Base-by-base conservation (phyloP, 2,329 filamentous ascomycete genomes). In the Colletotrichum musae region DNA sequence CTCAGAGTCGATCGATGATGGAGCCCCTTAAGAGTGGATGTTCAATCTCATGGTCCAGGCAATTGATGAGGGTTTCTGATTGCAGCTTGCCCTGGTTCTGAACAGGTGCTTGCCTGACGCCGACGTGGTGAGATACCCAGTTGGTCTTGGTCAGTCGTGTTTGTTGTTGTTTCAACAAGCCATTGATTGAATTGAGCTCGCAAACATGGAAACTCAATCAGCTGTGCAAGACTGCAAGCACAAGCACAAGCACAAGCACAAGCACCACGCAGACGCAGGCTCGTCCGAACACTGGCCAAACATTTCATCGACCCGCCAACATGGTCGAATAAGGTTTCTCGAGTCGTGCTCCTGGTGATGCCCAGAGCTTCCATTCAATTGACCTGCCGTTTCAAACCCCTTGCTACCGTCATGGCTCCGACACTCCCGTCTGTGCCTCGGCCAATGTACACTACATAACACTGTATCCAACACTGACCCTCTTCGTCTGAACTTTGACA, bases 401-500 rank as follows among this genome's bases (percentile, higher is more conserved):
- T 47, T 45, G 48, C 28, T 13, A 26, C 43, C 21, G 13, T 50
- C 43, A 16, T 51, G 39, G 53, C 26, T 58, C 48, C 48, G 53
- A 58, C 53, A 53, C 58, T 53, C 28, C 50, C 53, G 28, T 52
- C 32, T 47, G 52, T 63, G 43, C 32, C 24, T 45, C 39, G 36
- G 36, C 41, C 21, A 36, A 10, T 36, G 48, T 47, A 18, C 45
- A n/a, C 26, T 50, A 26, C 48, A 54, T 26, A 28, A 18, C 45
- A n/a, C 26, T 50, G 26, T 53, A 54, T 26, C 41, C 50, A 43
- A 39, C 47, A 26, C 47, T 43, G n/a, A 56, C 52, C 43, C 41
- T 36, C 28, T 21, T 65, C 65, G 28, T 59, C 65, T 59, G 53
- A 65, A 48, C 47, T 68, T 41, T 43, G 21, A 15, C 18, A 43